A percentile compares a stretch with the other conserved stretches of the same genome.
Conservation (phyloP, 2,329 filamentous ascomycete species). For the Nectriaceae sp. region DNA sequence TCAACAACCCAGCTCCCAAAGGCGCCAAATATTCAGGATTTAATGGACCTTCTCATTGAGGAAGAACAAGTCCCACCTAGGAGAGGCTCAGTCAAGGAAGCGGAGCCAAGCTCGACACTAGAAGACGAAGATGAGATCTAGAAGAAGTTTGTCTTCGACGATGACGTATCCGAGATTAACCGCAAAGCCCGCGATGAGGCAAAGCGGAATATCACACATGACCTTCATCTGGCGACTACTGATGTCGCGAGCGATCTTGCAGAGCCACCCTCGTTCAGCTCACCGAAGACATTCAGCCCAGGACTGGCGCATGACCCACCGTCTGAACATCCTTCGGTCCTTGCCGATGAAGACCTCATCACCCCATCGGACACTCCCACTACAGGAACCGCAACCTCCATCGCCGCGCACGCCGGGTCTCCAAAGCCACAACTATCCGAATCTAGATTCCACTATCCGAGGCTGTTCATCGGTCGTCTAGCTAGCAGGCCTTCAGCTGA, state of each 20-base stretch:
- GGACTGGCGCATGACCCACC: background rate
- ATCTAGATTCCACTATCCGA: constrained; percentile 32
- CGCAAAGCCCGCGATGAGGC: constrained; percentile 23
- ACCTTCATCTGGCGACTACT: constrained; percentile 7
- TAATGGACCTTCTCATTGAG: constrained; percentile 22
- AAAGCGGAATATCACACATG: constrained; percentile 18
- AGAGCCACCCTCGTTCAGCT: constrained; percentile 20
- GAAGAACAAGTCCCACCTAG: constrained; percentile 6
- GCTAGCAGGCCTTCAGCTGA: constrained; percentile 10
- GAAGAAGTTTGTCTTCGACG: constrained; percentile 32
- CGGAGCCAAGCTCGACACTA: background rate
- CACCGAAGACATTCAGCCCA: constrained; percentile 8
- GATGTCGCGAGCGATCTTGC: constrained; percentile 16
- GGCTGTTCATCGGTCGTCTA: constrained; percentile 35
- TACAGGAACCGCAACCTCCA: constrained; percentile 10
- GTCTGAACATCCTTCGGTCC: background rate
- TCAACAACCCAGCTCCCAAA: constrained; percentile 1
- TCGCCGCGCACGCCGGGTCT: constrained; percentile 14
- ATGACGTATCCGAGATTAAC: constrained; percentile 18
- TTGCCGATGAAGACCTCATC: constrained; percentile 4
- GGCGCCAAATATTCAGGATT: constrained; percentile 15
- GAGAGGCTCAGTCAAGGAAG: background rate
- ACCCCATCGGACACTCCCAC: constrained; percentile 7
- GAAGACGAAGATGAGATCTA: constrained; percentile 29
- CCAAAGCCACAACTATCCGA: constrained; percentile 13